Base-by-base conservation (phyloP, 2,329 filamentous ascomycete species). In the Penicillium brevicompactum region DNA sequence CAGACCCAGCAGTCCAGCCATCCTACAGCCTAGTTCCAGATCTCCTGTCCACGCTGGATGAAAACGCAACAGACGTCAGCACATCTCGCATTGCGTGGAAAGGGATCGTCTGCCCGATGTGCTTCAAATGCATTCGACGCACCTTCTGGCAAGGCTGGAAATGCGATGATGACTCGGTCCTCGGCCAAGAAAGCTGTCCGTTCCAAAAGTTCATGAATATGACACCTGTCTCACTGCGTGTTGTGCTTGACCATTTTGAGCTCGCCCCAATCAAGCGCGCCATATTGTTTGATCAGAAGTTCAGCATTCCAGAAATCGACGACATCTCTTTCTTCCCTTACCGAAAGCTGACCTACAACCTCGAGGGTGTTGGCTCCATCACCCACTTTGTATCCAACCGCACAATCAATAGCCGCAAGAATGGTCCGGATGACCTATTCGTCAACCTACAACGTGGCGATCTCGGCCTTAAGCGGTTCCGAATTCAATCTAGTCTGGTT, bases 51-150 rank as follows among this genome's bases (percentile, higher is more conserved):
- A 70, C 78, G 0, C 53, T 78, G 4, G 63, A 70, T 5, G 61
- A 72, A 10, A 65, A 73, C 1, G 61, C 70, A 0, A 72, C 74
- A 13, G 69, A 74, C 0, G 65, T 74, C 4, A 80, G 82, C 3
- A 80, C 82, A 0, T 79, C 83, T 10, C 72, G 75, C 2, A 69
- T 76, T 8, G 84, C 82, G 53, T 87, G 84, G 64, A 76, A 78
- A 48, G 89, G 88, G 0, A 82, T 91, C 45, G 83, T 88, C 2
- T 92, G 89, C 61, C 85, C 84, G 0, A 56, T 73, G 1, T 92
- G 89, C 59, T 74, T 78, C 0, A 80, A 83, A 40, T 90, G 88
- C 62, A 85, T 80, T 41, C 79, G 84, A 2, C 80, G 88, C 1
- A 75, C 81, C 13, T 70, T 78, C 22, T 92, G 87, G 86, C 73